Conservation (phyloP, 805 yeast species). For the Crinitomyces ghanaensis region DNA sequence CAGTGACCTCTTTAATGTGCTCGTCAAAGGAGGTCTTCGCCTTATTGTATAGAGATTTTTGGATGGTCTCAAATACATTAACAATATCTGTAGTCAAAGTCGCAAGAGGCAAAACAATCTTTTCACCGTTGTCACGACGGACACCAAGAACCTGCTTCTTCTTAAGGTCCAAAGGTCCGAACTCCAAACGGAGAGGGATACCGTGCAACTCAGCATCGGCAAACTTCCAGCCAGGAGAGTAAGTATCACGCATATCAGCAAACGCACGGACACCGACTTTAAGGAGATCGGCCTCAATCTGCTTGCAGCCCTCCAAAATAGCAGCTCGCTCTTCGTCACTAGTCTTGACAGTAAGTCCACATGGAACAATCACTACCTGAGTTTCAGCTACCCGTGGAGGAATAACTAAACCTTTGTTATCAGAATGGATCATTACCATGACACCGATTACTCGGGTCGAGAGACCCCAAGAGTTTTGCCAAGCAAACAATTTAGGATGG, state of each 20-base stretch:
- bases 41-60: conserved; percentile 53
- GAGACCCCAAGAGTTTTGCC: conserved; percentile 99
- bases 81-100: conserved; percentile 60
- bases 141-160: conserved; percentile 74
- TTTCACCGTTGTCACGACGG: conserved; percentile 82
- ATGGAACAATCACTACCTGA: conserved; percentile 90
- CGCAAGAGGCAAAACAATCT: conserved; percentile 52
- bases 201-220: conserved; percentile 97
- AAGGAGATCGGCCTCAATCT: conserved; percentile 51
- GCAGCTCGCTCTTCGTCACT: conserved; percentile 59
- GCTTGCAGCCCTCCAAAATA: conserved; percentile 58
- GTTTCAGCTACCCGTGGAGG: conserved; percentile 94
- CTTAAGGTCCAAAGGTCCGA: conserved; percentile 92
- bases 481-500: conserved; percentile 75
- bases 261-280: conserved; percentile 59
- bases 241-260: conserved; percentile 86
- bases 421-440: conserved; percentile 98
- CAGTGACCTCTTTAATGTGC: conserved; percentile 71
- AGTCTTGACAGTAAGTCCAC: conserved; percentile 85
- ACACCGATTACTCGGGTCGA: conserved; percentile 98
- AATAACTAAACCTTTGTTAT: conserved; percentile 93
- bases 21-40: conserved; percentile 79
- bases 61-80: conserved; percentile 71
- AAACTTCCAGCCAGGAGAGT: conserved; percentile 98
- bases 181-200: conserved; percentile 83